A percentile compares a stretch with the other conserved stretches of the same genome.
Evolutionary conservation across 257 asterid species (phyloP).

Genomic region (Primulina tabacum): DNA sequence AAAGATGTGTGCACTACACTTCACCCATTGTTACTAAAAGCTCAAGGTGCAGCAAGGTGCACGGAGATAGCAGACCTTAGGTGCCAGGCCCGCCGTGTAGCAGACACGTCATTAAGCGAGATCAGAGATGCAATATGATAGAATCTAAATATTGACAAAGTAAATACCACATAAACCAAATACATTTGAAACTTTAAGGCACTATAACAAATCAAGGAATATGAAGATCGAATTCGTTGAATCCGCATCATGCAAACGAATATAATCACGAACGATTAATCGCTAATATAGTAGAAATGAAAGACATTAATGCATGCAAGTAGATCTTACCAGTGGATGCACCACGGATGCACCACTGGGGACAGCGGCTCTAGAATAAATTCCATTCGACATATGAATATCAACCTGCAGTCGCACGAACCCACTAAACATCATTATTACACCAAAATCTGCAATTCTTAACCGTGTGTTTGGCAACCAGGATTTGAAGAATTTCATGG

Average conservation of each 20-base stretch:
- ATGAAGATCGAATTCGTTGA: too few relatives aligned
- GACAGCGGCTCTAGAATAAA: slow-evolving; percentile 78
- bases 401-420: slow-evolving; percentile 52
- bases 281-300: neutral
- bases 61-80: too few relatives aligned
- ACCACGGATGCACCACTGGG: slow-evolving; percentile 97
- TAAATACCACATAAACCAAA: neutral
- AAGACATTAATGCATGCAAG: neutral
- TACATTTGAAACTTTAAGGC: neutral
- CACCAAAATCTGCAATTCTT: neutral
- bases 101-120: too few relatives aligned
- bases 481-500: too few relatives aligned
- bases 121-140: too few relatives aligned
- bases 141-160: neutral
- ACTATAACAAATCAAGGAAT: neutral
- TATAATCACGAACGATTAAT: too few relatives aligned
- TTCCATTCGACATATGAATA: slow-evolving; percentile 51
- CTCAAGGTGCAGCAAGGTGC: too few relatives aligned
- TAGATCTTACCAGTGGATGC: slow-evolving; percentile 73
- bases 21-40: neutral
- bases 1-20: neutral
- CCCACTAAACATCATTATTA: neutral
- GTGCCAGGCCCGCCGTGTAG: too few relatives aligned
- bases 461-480: too few relatives aligned
- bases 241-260: neutral